Evolutionary conservation across 768 basidiomycete genomes (phyloP).

Genomic region (Tricholoma sp.): DNA sequence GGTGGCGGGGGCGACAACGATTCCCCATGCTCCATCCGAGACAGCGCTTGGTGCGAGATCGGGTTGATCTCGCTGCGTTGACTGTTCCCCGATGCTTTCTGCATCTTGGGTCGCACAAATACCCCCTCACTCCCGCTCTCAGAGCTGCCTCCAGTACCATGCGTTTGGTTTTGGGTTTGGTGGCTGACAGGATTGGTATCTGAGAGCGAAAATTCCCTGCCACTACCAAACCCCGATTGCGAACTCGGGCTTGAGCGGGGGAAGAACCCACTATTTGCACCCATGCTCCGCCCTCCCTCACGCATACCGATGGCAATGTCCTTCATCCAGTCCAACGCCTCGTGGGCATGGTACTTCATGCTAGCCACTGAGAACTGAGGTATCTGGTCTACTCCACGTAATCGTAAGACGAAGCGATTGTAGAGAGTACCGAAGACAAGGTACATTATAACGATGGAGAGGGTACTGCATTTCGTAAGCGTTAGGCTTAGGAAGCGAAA

Average conservation of each 20-base stretch:
- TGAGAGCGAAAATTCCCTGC: not conserved
- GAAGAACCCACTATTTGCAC: constrained; percentile 3
- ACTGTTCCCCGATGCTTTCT: constrained; percentile 14
- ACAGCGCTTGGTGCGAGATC: constrained; percentile 37
- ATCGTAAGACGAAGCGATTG: constrained; percentile 70
- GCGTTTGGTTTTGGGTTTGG: constrained; percentile 13
- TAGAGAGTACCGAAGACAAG: constrained; percentile 67
- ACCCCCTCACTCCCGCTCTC: constrained; percentile 6
- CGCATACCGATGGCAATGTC: constrained; percentile 25
- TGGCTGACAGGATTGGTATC: constrained; percentile 38
- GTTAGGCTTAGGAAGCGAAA: not conserved
- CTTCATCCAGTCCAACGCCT: constrained; percentile 40
- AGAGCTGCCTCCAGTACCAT: constrained; percentile 13
- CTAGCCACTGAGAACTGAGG: constrained; percentile 57
- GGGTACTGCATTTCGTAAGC: constrained; percentile 31
- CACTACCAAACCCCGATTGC: not conserved
- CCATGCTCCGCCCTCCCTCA: constrained; percentile 21
- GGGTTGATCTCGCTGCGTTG: constrained; percentile 30
- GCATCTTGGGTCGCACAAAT: constrained; percentile 26
- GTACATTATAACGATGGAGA: constrained; percentile 58
- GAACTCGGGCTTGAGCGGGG: not conserved
- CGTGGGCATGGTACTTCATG: constrained; percentile 42
- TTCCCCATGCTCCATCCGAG: not conserved
- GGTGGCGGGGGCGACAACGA: constrained; percentile 13
- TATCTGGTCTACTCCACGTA: constrained; percentile 67